Conservation (phyloP, 345 rosid genomes). For the Balakata baccata region DNA sequence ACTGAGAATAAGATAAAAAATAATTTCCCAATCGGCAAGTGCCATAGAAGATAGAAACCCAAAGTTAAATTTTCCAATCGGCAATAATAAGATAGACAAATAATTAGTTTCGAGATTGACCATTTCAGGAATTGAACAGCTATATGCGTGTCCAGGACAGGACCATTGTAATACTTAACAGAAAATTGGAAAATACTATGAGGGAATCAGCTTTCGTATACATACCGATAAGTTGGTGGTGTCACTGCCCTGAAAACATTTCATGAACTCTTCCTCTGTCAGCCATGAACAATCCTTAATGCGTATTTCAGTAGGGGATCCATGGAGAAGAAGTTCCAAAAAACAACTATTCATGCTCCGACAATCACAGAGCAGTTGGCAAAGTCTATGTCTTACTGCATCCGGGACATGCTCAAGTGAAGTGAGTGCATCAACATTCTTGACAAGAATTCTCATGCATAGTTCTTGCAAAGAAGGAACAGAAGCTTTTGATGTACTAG, state of each 20-base stretch:
- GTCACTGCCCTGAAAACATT: slow-evolving; percentile 56
- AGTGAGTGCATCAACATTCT: slow-evolving; percentile 70
- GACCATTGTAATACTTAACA: neutral
- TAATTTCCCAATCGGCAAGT: neutral
- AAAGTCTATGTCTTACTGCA: slow-evolving; percentile 53
- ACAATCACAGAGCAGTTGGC: slow-evolving; percentile 69
- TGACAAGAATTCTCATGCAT: slow-evolving; percentile 51
- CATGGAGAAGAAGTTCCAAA: slow-evolving; percentile 54
- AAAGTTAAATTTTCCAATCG: neutral
- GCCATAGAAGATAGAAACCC: neutral
- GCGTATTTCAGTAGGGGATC: slow-evolving; percentile 66
- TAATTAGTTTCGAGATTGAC: neutral
- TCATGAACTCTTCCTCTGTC: slow-evolving; percentile 60
- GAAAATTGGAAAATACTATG: neutral
- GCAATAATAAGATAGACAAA: neutral
- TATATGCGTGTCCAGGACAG: neutral
- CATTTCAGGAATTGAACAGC: neutral
- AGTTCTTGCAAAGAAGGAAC: slow-evolving; percentile 62
- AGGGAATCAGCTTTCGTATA: slow-evolving; percentile 7
- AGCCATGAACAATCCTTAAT: slow-evolving; percentile 86
- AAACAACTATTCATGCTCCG: slow-evolving; percentile 51
- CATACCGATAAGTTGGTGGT: slow-evolving; percentile 63
- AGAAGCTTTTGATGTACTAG: slow-evolving; percentile 14
- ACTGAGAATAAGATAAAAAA: neutral
- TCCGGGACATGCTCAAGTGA: slow-evolving; percentile 85